Evolutionary conservation across 352 stramenopile species (phyloP), one percentile per base, ranked within the genome.

Genomic region (Phytophthora multivora): DNA sequence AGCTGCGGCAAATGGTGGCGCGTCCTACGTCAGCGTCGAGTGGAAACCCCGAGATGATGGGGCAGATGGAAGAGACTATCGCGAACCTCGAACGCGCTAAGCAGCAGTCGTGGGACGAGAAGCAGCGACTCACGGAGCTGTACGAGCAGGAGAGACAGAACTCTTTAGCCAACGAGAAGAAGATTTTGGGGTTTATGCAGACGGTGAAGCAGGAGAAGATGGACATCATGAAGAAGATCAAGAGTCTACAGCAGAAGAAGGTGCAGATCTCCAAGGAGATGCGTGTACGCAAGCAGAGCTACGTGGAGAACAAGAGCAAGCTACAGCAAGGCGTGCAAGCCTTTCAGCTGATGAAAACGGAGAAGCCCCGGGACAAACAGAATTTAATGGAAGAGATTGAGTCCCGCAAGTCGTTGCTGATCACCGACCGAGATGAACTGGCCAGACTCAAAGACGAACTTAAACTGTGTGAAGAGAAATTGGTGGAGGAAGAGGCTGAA

Each of bases 161-260:
- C 39, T 95, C 86, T 26, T 66, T 97, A 9, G 74, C 80, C 9
- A 95, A 89, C 51, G 84, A 93, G 30, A 83, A 75, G 28, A 89
- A 90, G 52, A 95, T 97, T 45, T 52, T 91, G 9, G 75, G 82
- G 5, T 93, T 94, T 47, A 97, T 97, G 88, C 81, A 94, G 63
- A 93, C 86, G 1, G 84, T 96, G 36, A 94, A 95, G 64, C 83
- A 97, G 50, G 88, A 97, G 58, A 97, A 97, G 54, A 88, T 96
- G 65, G 86, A 90, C 43, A 88, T 93, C 35, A 85, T 98, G 70
- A 96, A 95, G 71, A 87, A 80, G 28, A 87, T 97, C 53, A 95
- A 96, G 53, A 63, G 58, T 35, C 70, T 97, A 15, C 88, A 97
- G 46, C 79, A 89, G 55, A 74, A 86, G 38, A 96, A 96, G 55